Conservation (phyloP, 2,329 filamentous ascomycete species). For the Clathrospora elynae region DNA sequence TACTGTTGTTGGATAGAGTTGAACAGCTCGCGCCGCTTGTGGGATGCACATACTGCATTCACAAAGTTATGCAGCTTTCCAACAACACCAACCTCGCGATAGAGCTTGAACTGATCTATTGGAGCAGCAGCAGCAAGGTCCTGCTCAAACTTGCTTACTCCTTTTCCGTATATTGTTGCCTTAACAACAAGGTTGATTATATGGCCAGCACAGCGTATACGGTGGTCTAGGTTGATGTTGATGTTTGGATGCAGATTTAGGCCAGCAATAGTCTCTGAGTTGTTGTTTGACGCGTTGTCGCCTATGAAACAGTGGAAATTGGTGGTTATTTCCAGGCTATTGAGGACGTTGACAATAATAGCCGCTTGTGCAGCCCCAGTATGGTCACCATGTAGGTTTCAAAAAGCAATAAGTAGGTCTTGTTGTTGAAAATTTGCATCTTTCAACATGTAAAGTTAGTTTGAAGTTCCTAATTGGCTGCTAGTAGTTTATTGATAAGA, state of each 20-base stretch:
- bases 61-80: constrained; percentile 5
- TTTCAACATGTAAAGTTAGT: no score
- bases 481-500: no score
- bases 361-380: no score
- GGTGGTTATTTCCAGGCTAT: no score
- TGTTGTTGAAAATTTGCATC: no score
- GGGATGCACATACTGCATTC: constrained; percentile 2
- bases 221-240: background rate
- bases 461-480: no score
- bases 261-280: background rate
- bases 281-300: background rate
- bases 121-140: constrained; percentile 1
- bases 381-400: no score
- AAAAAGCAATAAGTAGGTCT: no score
- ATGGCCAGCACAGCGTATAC: constrained; percentile 1
- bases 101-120: background rate
- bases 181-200: no score
- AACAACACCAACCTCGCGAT: background rate
- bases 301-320: no score
- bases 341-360: no score
- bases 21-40: constrained; percentile 4
- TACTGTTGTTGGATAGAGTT: background rate
- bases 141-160: background rate
- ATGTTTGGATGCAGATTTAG: background rate
- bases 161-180: constrained; percentile 3